Conservation (phyloP, 331 rosid species). For the Dryas integrifolia region DNA sequence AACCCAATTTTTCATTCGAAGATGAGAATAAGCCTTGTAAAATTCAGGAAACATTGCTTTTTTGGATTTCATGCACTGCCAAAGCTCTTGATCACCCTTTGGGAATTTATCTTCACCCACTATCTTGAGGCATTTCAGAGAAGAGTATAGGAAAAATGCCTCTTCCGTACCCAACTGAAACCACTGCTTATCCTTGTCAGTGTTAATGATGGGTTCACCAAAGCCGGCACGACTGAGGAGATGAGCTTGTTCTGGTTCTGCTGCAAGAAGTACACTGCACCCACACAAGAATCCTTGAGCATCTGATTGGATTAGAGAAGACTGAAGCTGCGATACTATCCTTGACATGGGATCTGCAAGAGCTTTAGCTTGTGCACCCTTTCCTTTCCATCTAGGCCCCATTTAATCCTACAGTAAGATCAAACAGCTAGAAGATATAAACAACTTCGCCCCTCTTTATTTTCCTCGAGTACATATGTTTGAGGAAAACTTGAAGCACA, state of each 20-base stretch:
- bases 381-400: conserved; percentile 90
- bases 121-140: conserved; percentile 61
- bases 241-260: conserved; percentile 52
- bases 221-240: conserved; percentile 63
- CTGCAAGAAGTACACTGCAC: conserved; percentile 41
- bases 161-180: conserved; percentile 68
- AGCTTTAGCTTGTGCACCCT: conserved; percentile 62
- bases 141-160: conserved; percentile 57
- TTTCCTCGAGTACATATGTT: neutral
- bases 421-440: neutral
- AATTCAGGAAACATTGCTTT: conserved; percentile 48
- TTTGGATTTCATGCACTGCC: conserved; percentile 36
- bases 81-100: conserved; percentile 43
- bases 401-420: conserved; percentile 27
- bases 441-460: neutral
- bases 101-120: conserved; percentile 23
- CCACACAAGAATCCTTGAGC: conserved; percentile 51
- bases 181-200: conserved; percentile 56
- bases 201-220: conserved; percentile 47
- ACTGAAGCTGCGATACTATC: conserved; percentile 51
- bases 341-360: conserved; percentile 71
- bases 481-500: neutral
- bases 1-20: conserved; percentile 74
- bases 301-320: conserved; percentile 50
- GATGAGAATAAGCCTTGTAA: conserved; percentile 68